Percentiles rank a stretch among this genome's conserved stretches.
Evolutionary conservation across 345 rosid genomes (phyloP).

Genomic region (Acer saccharum): DNA sequence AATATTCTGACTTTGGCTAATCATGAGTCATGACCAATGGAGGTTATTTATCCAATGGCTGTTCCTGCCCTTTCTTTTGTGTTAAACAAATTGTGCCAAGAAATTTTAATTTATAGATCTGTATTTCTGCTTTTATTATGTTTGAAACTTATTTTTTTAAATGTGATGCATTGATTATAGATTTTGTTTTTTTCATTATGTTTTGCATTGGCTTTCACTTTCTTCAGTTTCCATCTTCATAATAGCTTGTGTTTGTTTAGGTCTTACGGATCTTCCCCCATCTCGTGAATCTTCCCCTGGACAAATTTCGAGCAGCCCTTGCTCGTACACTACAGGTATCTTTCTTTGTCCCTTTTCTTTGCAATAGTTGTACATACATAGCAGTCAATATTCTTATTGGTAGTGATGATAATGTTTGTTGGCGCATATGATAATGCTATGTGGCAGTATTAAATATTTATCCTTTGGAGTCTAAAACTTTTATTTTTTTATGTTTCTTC

Average conservation of each 20-base stretch:
- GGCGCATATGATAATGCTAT: neutral
- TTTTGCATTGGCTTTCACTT: neutral
- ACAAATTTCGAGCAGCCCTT: slow-evolving; percentile 83
- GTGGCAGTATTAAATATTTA: neutral
- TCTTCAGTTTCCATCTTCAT: slow-evolving; percentile 17
- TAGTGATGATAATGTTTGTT: neutral
- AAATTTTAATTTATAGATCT: neutral
- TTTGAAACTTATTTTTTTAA: too few relatives aligned
- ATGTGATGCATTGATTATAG: too few relatives aligned
- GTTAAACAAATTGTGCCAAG: neutral
- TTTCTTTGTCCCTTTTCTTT: slow-evolving; percentile 9
- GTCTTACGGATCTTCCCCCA: slow-evolving; percentile 66
- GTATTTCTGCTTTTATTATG: neutral
- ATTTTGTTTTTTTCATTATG: too few relatives aligned
- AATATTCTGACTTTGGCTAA: neutral
- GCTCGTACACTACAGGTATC: slow-evolving; percentile 76
- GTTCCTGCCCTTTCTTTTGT: neutral
- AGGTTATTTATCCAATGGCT: neutral
- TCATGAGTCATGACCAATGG: neutral
- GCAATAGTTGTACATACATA: neutral
- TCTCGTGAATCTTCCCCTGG: slow-evolving; percentile 79
- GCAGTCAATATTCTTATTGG: neutral
- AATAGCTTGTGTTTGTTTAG: slow-evolving; percentile 38
- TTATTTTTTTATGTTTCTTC: neutral
- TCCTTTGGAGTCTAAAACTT: neutral